phyloP scores from a whole-genome alignment of 1,284 basidiomycete genomes.

The Pseudozyma hubeiensis region DNA sequence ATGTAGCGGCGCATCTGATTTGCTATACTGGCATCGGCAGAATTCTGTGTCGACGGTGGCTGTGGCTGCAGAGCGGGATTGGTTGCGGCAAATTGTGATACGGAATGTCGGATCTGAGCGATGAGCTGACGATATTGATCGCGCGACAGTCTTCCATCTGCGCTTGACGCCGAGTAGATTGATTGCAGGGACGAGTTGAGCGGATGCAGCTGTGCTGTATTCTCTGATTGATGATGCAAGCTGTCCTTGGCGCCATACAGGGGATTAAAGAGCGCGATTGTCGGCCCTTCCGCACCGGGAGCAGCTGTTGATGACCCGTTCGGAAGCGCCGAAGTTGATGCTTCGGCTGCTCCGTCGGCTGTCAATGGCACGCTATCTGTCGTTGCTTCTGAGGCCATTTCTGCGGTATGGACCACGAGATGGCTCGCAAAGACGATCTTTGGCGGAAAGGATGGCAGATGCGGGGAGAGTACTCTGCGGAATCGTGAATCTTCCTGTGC shows the following conservation, averaged over 20 bases:
- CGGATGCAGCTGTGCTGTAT: conserved; percentile 25
- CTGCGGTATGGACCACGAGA: not conserved
- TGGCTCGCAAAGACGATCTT: not conserved
- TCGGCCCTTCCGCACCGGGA: conserved; percentile 12
- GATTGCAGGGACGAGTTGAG: conserved; percentile 35
- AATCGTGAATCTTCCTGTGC: conserved; percentile 1
- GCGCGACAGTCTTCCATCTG: conserved; percentile 29
- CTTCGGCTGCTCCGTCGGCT: conserved; percentile 4
- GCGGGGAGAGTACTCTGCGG: not conserved
- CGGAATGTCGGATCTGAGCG: conserved; percentile 42
- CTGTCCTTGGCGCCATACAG: conserved; percentile 25
- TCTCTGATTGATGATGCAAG: conserved; percentile 11
- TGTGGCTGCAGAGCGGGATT: conserved; percentile 32
- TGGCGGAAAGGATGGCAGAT: too few relatives aligned
- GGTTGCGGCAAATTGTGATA: conserved; percentile 34
- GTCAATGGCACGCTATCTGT: not conserved
- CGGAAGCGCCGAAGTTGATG: conserved; percentile 26
- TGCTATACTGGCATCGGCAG: conserved; percentile 7
- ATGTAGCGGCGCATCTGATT: conserved; percentile 43
- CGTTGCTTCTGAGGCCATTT: conserved; percentile 13
- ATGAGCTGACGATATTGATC: conserved; percentile 43
- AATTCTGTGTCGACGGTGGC: conserved; percentile 9
- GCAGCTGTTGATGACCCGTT: not conserved
- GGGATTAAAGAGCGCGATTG: conserved; percentile 18
- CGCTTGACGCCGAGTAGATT: conserved; percentile 23